Percentiles rank a stretch among this genome's conserved stretches.
phyloP scores from a whole-genome alignment of 495 filamentous ascomycete genomes.

The Peziza echinospora region DNA sequence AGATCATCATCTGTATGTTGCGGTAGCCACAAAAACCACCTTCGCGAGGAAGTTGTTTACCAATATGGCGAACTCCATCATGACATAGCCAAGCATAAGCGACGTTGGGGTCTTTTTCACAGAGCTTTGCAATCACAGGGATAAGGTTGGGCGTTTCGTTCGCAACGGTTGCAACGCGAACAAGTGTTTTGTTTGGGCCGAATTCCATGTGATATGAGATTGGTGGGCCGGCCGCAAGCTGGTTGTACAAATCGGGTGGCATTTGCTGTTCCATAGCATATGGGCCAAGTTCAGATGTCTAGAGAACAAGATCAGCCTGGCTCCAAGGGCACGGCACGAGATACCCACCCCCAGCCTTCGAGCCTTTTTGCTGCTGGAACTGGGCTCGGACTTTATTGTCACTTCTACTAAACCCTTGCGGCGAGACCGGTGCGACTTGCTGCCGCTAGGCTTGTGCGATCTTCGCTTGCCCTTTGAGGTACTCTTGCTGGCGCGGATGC shows the following conservation, averaged over 20 bases:
- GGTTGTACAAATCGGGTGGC: conserved; percentile 53
- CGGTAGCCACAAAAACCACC: conserved; percentile 95
- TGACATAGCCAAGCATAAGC: conserved; percentile 61
- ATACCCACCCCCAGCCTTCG: too few species aligned
- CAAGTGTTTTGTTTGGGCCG: conserved; percentile 27
- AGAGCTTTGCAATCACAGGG: conserved; percentile 47
- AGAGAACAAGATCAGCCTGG: too few species aligned
- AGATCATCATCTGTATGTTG: conserved; percentile 86
- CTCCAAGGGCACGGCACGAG: too few species aligned
- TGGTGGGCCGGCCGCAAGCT: conserved; percentile 43
- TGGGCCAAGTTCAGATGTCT: conserved; percentile 53
- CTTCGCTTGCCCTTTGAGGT: too few species aligned
- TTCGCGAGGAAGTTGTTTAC: conserved; percentile 54
- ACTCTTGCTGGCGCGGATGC: conserved; percentile 5
- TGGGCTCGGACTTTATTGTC: too few species aligned
- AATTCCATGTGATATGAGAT: conserved; percentile 35
- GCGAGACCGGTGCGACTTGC: too few species aligned
- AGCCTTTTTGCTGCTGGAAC: too few species aligned
- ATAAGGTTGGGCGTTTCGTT: conserved; percentile 51
- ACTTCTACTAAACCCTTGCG: too few species aligned
- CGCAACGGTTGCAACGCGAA: conserved; percentile 27
- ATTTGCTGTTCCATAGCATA: conserved; percentile 74
- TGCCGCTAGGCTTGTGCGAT: too few species aligned
- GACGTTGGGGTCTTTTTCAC: conserved; percentile 41
- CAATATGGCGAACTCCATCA: conserved; percentile 52